Evolutionary conservation across 192 early-diverging fungal species (phyloP), one percentile per base, ranked within the genome.

Genomic region (Backusella liffmaniae): DNA sequence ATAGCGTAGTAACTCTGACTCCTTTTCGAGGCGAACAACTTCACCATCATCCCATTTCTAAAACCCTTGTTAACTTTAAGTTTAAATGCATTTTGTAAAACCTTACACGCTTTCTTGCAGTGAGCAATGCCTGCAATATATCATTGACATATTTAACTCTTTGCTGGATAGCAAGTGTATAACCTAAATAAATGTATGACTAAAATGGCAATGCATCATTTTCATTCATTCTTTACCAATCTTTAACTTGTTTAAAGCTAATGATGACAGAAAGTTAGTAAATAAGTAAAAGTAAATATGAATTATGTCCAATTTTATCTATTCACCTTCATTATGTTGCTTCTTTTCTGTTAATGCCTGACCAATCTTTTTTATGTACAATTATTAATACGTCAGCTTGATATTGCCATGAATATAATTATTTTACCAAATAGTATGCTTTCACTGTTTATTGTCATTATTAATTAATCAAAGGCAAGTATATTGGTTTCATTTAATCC

Each of bases 31-130:
- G 15, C 88, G 85, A 62, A 83, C 72, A 8, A 53, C 69, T 59
- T 95, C 92, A 23, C 83, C 78, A 35, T 87, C 72, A 53, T 94
- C 90, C 92, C 93, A 96, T 66, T 86, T 89, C 73, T 84, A 74
- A 12, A 44, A 32, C 29, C 12, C 7, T 21, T 21, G 21, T 34
- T 70, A 34, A 41, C 18, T 46, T 13, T 1, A 36, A 29, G 32
- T 36, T 37, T 12, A 36, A 41, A 70, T 18, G 37, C 18, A 18
- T 9, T 36, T 36, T 8, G 6, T 3, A 69, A 41, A 23, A 12
- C 15, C 75, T 59, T 73, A 78, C 77, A 51, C 72, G 84, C 51
- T 91, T 91, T 72, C 90, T 87, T 15, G 93, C 94, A 66, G 82
- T 80, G 21, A 88, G 73, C 49, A 91, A 78, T 59, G 88, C 86